Evolutionary conservation across 768 basidiomycete species (phyloP).

Genomic region (Collybiopsis confluens): DNA sequence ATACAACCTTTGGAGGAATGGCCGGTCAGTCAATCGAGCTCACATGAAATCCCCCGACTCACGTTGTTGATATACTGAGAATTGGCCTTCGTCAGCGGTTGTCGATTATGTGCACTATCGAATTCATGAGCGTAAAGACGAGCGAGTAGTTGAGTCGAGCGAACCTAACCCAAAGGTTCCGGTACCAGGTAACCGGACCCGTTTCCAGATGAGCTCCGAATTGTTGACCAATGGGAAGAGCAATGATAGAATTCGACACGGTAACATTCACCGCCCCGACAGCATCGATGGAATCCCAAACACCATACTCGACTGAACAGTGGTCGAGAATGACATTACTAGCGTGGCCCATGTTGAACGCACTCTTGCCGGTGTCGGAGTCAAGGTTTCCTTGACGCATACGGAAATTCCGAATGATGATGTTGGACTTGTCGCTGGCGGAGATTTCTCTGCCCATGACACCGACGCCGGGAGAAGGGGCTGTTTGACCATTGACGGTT

Average conservation of each 20-base stretch:
- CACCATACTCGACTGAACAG: conserved; percentile 17
- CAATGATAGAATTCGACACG: conserved; percentile 17
- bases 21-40: neutral
- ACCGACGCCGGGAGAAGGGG: conserved; percentile 17
- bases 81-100: conserved; percentile 19
- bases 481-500: conserved; percentile 20
- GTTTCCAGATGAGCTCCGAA: conserved; percentile 21
- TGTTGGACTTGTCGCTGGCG: conserved; percentile 16
- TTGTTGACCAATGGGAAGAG: conserved; percentile 17
- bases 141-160: too few species aligned
- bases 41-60: neutral
- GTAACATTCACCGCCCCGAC: conserved; percentile 19
- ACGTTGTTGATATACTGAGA: conserved; percentile 20
- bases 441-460: conserved; percentile 19
- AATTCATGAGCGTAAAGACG: too few species aligned
- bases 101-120: conserved; percentile 20
- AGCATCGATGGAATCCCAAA: conserved; percentile 18
- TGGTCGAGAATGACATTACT: conserved; percentile 19
- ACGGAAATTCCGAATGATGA: conserved; percentile 17
- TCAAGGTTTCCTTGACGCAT: conserved; percentile 18
- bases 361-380: conserved; percentile 17
- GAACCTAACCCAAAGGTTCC: conserved; percentile 19
- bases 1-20: conserved; percentile 11
- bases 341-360: conserved; percentile 18
- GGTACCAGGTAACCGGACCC: conserved; percentile 19